Base-by-base conservation (phyloP, 345 rosid species). In the Clarkia xantiana region DNA sequence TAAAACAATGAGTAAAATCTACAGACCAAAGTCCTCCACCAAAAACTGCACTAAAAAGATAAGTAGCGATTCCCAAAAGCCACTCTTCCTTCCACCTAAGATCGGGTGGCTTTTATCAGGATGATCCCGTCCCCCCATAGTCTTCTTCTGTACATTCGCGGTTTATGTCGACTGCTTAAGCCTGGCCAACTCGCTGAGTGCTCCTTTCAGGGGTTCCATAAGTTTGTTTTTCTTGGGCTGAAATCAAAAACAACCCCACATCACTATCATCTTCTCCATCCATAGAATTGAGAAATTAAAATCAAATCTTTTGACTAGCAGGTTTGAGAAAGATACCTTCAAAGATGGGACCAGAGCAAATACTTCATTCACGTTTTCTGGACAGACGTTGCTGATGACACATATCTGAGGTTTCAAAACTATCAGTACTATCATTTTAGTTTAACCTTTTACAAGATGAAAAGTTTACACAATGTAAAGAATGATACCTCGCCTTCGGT, bases 291-390 rank as follows among this genome's bases (percentile, higher is more conserved):
- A n/a, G n/a, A 29, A 29, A 29, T 29, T 10, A 29, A 29, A 29
- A 29, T 29, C 36, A 10, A 29, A 29, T 29, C 7, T 29, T 3
- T 7, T 29, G 5, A 29, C n/a, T 29, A 29, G 36, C 6, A 29
- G 36, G 8, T 7, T 29, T 29, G 36, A 29, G 18, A 48, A 6
- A 22, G 54, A 51, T 80, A 86, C 94, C 93, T 84, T 80, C 70
- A 83, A 61, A 11, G 93, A 75, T 25, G 85, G 93, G 52, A 81
- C 61, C 59, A 86, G 78, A 45, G 94, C 84, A 67, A 76, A 84
- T 45, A 57, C 86, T 76, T 91, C 96, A 47, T 91, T 90, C 19
- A 44, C 54, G 17, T 66, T 72, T 52, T 91, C 98, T 29, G 98
- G 94, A 53, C 80, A 75, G 20, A 69, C 61, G 56, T 84, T 84